Conservation (phyloP, 176 grass and related monocot species). For the Triticum monococcum region DNA sequence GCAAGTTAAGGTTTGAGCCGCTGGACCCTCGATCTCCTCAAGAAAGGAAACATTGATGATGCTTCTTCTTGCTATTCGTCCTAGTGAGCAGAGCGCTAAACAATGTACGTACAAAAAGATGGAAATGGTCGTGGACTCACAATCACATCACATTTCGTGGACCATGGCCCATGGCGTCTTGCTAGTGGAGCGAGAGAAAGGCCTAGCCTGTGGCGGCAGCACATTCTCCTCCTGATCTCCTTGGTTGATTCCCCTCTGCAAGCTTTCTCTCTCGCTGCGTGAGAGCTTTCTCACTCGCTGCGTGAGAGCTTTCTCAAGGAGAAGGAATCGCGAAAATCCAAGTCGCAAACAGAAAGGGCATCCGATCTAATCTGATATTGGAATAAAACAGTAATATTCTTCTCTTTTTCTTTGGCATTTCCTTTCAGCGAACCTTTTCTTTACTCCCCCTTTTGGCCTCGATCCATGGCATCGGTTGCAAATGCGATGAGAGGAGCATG, state of each 20-base stretch:
- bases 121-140: background rate
- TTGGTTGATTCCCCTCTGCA: background rate
- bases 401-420: background rate
- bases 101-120: background rate
- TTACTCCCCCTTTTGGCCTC: background rate
- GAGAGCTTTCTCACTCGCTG: too few species aligned
- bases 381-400: conserved; percentile 26
- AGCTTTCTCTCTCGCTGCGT: background rate
- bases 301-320: too few species aligned
- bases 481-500: conserved; percentile 14
- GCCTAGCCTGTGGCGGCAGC: background rate
- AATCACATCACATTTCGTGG: background rate
- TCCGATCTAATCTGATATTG: background rate
- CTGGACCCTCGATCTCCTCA: too few species aligned
- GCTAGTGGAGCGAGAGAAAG: background rate
- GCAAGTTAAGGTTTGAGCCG: too few species aligned
- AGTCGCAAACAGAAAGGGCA: background rate
- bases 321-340: background rate
- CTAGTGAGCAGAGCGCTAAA: too few species aligned
- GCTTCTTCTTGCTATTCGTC: too few species aligned
- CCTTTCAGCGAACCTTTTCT: background rate
- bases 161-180: background rate
- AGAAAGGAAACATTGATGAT: too few species aligned
- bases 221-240: conserved; percentile 13
- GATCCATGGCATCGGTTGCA: background rate